Conservation (phyloP, 1,284 basidiomycete species). For the Cryptococcus sp. region DNA sequence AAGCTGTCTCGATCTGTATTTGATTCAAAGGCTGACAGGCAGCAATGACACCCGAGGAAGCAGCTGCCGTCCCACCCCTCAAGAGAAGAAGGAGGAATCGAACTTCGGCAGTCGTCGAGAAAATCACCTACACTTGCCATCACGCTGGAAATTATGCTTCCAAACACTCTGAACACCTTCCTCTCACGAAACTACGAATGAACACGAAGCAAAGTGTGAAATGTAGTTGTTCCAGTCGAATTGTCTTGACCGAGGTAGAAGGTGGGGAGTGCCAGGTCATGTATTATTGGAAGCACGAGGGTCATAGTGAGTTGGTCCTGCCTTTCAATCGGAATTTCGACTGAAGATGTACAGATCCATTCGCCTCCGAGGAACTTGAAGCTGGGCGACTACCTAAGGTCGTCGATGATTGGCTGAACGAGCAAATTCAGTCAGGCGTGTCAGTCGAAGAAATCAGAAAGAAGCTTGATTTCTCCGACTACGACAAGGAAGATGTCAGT, state of each 20-base stretch:
- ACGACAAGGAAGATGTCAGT: conserved; percentile 32
- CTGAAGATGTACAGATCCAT: conserved; percentile 37
- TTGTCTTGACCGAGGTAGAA: conserved; percentile 41
- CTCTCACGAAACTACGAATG: conserved; percentile 35
- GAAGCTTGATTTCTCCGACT: conserved; percentile 33
- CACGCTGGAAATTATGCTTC: conserved; percentile 42
- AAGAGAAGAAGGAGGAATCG: conserved; percentile 38
- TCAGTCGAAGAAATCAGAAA: conserved; percentile 38
- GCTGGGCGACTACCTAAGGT: conserved; percentile 37
- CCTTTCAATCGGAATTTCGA: no score
- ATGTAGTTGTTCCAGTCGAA: conserved; percentile 38
- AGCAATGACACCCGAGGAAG: conserved; percentile 35
- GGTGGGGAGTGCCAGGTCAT: conserved; percentile 34
- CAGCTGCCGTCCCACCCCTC: conserved; percentile 28
- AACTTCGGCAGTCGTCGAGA: conserved; percentile 35
- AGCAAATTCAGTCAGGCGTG: conserved; percentile 37
- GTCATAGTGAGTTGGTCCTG: conserved; percentile 30
- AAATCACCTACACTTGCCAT: conserved; percentile 46
- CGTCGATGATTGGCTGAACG: conserved; percentile 42
- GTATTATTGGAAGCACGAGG: conserved; percentile 44
- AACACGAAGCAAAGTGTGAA: conserved; percentile 47
- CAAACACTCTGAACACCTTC: conserved; percentile 34
- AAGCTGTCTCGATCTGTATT: conserved; percentile 8
- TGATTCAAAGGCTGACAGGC: neutral
- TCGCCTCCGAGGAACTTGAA: conserved; percentile 33